Evolutionary conservation across 73 alveolate genomes (phyloP).

Genomic region (Stentor coeruleus): DNA sequence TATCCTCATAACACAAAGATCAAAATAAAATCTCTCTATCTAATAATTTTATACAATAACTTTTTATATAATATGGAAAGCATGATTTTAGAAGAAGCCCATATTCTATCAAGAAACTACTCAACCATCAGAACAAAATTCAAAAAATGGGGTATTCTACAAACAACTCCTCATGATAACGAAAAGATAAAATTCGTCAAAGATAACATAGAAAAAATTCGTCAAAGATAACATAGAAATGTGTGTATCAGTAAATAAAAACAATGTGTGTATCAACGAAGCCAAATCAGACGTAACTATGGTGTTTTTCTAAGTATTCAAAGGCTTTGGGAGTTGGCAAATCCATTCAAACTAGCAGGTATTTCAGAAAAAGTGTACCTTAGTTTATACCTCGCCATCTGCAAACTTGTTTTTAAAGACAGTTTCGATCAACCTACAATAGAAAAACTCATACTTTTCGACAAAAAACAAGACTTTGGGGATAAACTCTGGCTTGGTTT

Average conservation of each 20-base stretch:
- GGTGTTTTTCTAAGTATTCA: not conserved
- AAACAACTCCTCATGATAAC: no score
- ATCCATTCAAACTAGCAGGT: constrained; percentile 3
- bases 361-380: constrained; percentile 12
- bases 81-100: not conserved
- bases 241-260: not conserved
- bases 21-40: no score
- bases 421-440: not conserved
- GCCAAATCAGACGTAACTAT: not conserved
- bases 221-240: not conserved
- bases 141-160: not conserved
- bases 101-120: not conserved
- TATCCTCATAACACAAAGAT: no score
- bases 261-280: not conserved
- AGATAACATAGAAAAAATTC: not conserved
- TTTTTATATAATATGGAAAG: no score
- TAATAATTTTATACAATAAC: no score
- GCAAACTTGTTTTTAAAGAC: not conserved
- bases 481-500: not conserved
- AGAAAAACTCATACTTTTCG: not conserved
- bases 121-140: not conserved
- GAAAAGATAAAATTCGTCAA: not conserved
- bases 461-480: not conserved
- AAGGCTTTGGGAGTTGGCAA: not conserved
- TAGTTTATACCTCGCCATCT: not conserved